phyloP scores from a whole-genome alignment of 352 stramenopile species.

The Globisporangium solare region DNA sequence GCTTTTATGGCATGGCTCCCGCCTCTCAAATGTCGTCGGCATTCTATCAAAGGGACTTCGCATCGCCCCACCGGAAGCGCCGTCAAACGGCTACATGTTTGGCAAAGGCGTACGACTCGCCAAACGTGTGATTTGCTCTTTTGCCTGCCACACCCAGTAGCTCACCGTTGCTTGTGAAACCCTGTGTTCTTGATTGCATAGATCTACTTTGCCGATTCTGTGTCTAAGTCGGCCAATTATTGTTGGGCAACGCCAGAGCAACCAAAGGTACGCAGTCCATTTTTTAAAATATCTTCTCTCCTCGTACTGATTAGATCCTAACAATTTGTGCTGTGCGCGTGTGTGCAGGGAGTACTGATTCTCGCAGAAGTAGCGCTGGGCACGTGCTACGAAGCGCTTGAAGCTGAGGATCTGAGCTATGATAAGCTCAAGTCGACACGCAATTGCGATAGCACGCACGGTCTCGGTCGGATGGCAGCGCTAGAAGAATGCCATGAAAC shows the following conservation, averaged over 20 bases:
- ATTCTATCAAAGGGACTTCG: slow-evolving; percentile 78
- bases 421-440: slow-evolving; percentile 30
- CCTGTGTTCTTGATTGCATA: too few species aligned
- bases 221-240: slow-evolving; percentile 64
- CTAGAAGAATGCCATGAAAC: slow-evolving; percentile 35
- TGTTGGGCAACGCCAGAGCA: slow-evolving; percentile 40
- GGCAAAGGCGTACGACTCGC: slow-evolving; percentile 42
- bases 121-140: too few species aligned
- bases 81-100: slow-evolving; percentile 69
- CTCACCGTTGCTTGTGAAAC: too few species aligned
- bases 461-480: slow-evolving; percentile 55
- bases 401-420: slow-evolving; percentile 59
- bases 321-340: too few species aligned
- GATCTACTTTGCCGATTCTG: slow-evolving; percentile 81
- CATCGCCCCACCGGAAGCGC: slow-evolving; percentile 76
- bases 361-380: slow-evolving; percentile 64
- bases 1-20: slow-evolving; percentile 81
- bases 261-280: slow-evolving; percentile 15
- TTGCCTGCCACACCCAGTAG: too few species aligned
- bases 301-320: too few species aligned
- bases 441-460: slow-evolving; percentile 46
- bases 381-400: slow-evolving; percentile 31
- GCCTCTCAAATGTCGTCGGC: slow-evolving; percentile 70
- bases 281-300: too few species aligned
- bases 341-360: slow-evolving; percentile 30